Conservation (phyloP, 2,329 filamentous ascomycete species). For the Xylariaceae sp. region DNA sequence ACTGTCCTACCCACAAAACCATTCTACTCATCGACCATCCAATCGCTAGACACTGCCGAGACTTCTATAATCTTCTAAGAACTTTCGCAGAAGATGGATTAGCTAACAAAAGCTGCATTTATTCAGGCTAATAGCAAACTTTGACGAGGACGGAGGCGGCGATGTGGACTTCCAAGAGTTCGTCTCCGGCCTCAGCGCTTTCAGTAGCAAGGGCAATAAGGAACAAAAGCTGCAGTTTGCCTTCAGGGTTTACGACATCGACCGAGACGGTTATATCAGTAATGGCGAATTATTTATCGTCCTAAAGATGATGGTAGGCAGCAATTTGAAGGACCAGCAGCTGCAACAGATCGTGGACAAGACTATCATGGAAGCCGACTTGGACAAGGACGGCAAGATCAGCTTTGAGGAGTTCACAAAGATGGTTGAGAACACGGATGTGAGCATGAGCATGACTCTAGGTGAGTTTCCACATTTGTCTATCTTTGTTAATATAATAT, state of each 20-base stretch:
- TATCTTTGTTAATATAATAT: not conserved
- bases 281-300: slow-evolving; percentile 99
- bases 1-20: not conserved
- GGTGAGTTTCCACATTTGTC: slow-evolving; percentile 53
- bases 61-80: too few relatives aligned
- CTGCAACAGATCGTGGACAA: slow-evolving; percentile 99
- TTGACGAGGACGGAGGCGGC: slow-evolving; percentile 97
- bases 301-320: slow-evolving; percentile 99
- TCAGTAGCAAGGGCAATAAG: slow-evolving; percentile 98
- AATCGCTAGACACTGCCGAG: not conserved
- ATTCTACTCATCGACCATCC: not conserved
- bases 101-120: slow-evolving; percentile 3
- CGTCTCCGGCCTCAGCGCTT: slow-evolving; percentile 91
- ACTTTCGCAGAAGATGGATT: not conserved
- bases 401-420: slow-evolving; percentile 98
- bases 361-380: slow-evolving; percentile 99
- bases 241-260: slow-evolving; percentile 99
- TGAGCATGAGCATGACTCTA: slow-evolving; percentile 77
- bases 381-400: slow-evolving; percentile 95
- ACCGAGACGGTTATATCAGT: slow-evolving; percentile 97
- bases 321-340: slow-evolving; percentile 98
- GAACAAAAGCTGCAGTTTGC: slow-evolving; percentile 97
- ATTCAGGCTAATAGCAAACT: slow-evolving; percentile 94
- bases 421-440: slow-evolving; percentile 95
- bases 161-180: slow-evolving; percentile 99